Evolutionary conservation across 1,284 basidiomycete species (phyloP), one percentile per base, ranked within the genome.

Genomic region (Marasmius oreades): DNA sequence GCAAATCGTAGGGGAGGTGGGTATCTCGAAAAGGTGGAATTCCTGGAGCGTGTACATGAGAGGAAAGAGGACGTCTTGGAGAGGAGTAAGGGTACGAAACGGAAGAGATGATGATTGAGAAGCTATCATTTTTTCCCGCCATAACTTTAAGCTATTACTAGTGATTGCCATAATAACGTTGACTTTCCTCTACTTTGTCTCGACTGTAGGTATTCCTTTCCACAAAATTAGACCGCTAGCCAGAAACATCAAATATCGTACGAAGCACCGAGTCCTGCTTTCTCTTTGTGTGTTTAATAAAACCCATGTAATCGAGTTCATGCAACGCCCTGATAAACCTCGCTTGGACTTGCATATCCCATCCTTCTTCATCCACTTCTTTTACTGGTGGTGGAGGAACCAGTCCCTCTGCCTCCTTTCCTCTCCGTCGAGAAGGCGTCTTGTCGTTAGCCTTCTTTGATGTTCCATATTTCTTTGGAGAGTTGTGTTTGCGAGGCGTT

Each of bases 1-100:
- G 80, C 81, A 0, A 85, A 92, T 59, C 73, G 85, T 50, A 78
- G 85, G 51, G 80, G 84, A 1, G 88, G 88, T 20, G 89, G 90
- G 0, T 93, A 88, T 69, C 74, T 93, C 18, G 90, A 91, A 63
- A 92, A 88, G 70, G 82, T 91, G 23, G 88, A 91, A 45, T 93
- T 93, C 65, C 68, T 93, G 63, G 73, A 85, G 56, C 74, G 91
- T 44, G 90, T 92, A 0, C 85, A 83, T 39, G 82, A 84, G 50
- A 76, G 87, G 57, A 85, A 80, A 68, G 88, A 88, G 48, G 81
- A 82, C 51, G 77, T 75, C 1, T 67, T 88, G 18, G 86, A 89
- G 43, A 74, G 78, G 3, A 77, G 68, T 61, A 82, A 80, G 61
- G 63, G 72, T 52, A 76, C 64, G 53, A 90, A 89, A 66, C 78